Percentiles rank a stretch among this genome's conserved stretches.
phyloP scores from a whole-genome alignment of 2,329 filamentous ascomycete species.

The Ophioceras dolichostomum region DNA sequence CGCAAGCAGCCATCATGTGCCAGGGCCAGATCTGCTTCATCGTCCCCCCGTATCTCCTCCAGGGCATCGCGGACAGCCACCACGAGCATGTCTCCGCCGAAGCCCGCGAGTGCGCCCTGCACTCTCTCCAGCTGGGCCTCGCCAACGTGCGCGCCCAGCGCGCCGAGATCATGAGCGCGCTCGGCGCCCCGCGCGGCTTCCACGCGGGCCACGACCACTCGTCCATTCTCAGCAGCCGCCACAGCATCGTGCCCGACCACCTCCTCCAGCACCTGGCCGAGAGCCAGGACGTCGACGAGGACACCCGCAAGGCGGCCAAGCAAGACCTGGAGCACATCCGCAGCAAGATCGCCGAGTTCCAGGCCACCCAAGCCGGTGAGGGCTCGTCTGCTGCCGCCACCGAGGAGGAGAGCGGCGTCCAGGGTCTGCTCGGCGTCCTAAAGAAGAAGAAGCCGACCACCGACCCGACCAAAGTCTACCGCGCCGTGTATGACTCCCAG shows the following conservation, averaged over 20 bases:
- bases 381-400: conserved; percentile 4
- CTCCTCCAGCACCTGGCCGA: conserved; percentile 2
- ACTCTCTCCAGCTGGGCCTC: conserved; percentile 1
- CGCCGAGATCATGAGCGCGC: neutral
- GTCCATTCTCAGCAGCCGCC: neutral
- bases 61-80: conserved; percentile 2
- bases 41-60: conserved; percentile 7
- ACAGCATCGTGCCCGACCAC: conserved; percentile 2
- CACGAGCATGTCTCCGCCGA: neutral
- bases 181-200: conserved; percentile 1
- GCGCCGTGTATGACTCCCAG: conserved; percentile 31
- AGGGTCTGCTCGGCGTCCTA: too few relatives aligned
- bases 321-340: conserved; percentile 21
- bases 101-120: conserved; percentile 2
- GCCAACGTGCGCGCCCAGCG: neutral
- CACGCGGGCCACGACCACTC: neutral
- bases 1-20: neutral
- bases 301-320: neutral
- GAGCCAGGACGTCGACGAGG: neutral
- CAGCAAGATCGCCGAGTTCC: conserved; percentile 17
- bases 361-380: conserved; percentile 12
- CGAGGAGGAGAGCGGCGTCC: conserved; percentile 2
- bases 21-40: conserved; percentile 4
- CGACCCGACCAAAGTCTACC: conserved; percentile 19
- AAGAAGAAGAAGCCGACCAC: conserved; percentile 3